phyloP scores from a whole-genome alignment of 306 rosid species.

The Sicyos edulis region DNA sequence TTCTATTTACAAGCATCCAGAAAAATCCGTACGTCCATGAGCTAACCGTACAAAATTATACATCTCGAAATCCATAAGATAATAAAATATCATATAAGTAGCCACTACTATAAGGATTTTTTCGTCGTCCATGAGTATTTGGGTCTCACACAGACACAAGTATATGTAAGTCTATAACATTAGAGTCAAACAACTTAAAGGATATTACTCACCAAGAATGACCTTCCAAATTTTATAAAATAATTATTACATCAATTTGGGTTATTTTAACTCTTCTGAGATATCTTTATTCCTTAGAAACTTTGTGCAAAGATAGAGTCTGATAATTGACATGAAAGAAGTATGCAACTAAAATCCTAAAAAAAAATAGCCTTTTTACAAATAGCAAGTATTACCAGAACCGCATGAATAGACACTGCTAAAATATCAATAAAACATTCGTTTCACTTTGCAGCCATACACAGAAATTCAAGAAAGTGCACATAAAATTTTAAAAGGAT shows the following conservation, averaged over 20 bases:
- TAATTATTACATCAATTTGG: not conserved
- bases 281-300: not conserved
- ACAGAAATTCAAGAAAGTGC: not conserved
- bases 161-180: not conserved
- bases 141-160: not conserved
- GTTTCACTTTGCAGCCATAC: not conserved
- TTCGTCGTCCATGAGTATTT: too few relatives aligned
- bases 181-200: slow-evolving; percentile 9
- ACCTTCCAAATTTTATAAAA: not conserved
- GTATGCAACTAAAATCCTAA: too few relatives aligned
- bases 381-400: too few relatives aligned
- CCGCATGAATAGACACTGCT: not conserved
- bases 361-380: too few relatives aligned
- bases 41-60: not conserved
- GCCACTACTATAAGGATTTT: too few relatives aligned
- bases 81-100: too few relatives aligned
- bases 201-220: not conserved
- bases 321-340: too few relatives aligned
- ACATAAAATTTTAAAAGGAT: not conserved
- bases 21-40: not conserved
- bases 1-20: not conserved
- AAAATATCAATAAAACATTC: not conserved
- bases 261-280: not conserved
- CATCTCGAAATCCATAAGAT: not conserved
- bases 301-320: too few relatives aligned